phyloP scores from a whole-genome alignment of 495 filamentous ascomycete species.

The Penicillium herquei region DNA sequence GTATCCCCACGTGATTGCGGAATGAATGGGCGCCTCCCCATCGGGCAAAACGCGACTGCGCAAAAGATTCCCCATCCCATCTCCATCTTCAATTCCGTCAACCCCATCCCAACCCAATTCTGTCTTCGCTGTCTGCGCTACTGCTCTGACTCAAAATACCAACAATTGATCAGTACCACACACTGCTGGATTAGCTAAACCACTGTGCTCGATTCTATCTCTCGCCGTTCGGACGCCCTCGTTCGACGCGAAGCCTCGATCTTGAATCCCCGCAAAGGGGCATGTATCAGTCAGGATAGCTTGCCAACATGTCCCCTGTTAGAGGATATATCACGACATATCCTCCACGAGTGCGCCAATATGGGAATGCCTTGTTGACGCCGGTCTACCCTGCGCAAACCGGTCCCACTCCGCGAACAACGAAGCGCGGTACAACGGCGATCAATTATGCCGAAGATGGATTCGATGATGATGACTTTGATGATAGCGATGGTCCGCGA shows the following conservation, averaged over 20 bases:
- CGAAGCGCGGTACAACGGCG: constrained; percentile 92
- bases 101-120: not conserved
- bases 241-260: constrained; percentile 22
- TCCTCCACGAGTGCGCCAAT: constrained; percentile 85
- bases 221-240: constrained; percentile 13
- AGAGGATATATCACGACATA: constrained; percentile 91
- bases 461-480: constrained; percentile 91
- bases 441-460: constrained; percentile 98
- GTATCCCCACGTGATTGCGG: constrained; percentile 5
- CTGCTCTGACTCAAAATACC: not conserved
- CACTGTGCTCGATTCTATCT: not conserved
- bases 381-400: constrained; percentile 72
- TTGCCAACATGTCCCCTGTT: constrained; percentile 59
- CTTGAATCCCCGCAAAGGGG: constrained; percentile 30
- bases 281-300: constrained; percentile 40
- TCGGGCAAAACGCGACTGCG: constrained; percentile 40
- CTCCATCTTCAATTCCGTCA: constrained; percentile 3
- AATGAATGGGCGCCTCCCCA: constrained; percentile 26
- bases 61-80: constrained; percentile 25
- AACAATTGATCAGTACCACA: not conserved
- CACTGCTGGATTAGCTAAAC: not conserved
- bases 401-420: constrained; percentile 75
- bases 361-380: constrained; percentile 88
- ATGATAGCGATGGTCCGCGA: constrained; percentile 76
- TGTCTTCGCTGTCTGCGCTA: not conserved